phyloP scores from a whole-genome alignment of 2,329 filamentous ascomycete genomes.

The Cladosporium sp. region DNA sequence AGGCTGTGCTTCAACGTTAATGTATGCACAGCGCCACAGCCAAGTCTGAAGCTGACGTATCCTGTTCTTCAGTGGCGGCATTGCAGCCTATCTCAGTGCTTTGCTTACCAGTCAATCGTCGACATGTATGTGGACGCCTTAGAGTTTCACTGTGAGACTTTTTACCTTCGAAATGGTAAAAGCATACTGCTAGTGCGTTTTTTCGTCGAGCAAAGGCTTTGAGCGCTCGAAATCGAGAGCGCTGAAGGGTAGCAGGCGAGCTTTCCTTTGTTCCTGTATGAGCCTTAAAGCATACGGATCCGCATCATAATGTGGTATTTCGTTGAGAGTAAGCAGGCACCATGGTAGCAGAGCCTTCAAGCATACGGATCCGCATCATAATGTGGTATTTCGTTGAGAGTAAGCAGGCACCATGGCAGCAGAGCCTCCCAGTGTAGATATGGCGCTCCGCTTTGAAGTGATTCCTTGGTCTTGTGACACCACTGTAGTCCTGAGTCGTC shows the following conservation, averaged over 20 bases:
- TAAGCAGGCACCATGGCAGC: slow-evolving; percentile 7
- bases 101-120: background rate
- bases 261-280: background rate
- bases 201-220: background rate
- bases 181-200: background rate
- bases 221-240: background rate
- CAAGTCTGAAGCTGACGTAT: background rate
- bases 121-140: background rate
- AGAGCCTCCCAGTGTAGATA: slow-evolving; percentile 17
- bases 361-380: background rate
- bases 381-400: background rate
- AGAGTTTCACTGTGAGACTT: background rate
- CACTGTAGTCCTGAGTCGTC: background rate
- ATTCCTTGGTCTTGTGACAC: background rate
- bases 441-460: background rate
- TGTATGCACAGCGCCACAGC: background rate
- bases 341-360: slow-evolving; percentile 6
- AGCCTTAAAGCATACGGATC: background rate
- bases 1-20: background rate
- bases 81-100: background rate
- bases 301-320: slow-evolving; percentile 4
- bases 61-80: background rate
- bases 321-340: background rate
- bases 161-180: background rate
- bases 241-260: background rate